Evolutionary conservation across 805 yeast species (phyloP), one percentile per base, ranked within the genome.

Genomic region (Ogataea methylovora): DNA sequence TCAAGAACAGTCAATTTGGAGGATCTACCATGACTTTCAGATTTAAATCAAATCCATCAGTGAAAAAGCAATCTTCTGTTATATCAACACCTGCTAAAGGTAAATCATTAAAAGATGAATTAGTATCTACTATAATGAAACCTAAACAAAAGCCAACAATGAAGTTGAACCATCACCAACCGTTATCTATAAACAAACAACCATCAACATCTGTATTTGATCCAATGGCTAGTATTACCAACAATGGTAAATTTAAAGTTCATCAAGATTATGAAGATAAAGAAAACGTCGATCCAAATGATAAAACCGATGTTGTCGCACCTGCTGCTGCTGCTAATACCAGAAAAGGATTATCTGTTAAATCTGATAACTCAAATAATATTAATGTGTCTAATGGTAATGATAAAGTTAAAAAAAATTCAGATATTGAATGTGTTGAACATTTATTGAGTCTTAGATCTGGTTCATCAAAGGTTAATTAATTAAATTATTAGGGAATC

Each of bases 391-490:
- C n/a, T n/a, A 23, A 11, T 13, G 10, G 11, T 13, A 10, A 13
- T 6, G 13, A 5, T 9, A 25, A 8, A 11, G 8, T 17, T 14
- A 13, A n/a, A 16, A 8, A 15, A 4, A 26, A 13, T n/a, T 17
- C 16, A 11, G 57, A 49, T 30, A 37, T 37, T 24, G 66, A 61
- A 38, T 59, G 65, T 27, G 65, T 63, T 14, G 60, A 64, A 32
- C 63, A 63, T 49, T 56, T 65, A 41, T 51, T 67, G 29, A 56
- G 67, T 19, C 50, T 66, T 35, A 59, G 58, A 49, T 39, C 56
- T 8, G 23, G 30, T n/a, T n/a, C n/a, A n/a, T n/a, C n/a, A n/a
- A n/a, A n/a, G n/a, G n/a, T n/a, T n/a, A n/a, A n/a, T n/a, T n/a
- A n/a, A n/a, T n/a, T n/a, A n/a, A n/a, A n/a, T n/a, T n/a, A n/a